Percentiles rank a stretch among this genome's conserved stretches.
Evolutionary conservation across 495 filamentous ascomycete genomes (phyloP).

Genomic region (Aspergillus carlsbadensis): DNA sequence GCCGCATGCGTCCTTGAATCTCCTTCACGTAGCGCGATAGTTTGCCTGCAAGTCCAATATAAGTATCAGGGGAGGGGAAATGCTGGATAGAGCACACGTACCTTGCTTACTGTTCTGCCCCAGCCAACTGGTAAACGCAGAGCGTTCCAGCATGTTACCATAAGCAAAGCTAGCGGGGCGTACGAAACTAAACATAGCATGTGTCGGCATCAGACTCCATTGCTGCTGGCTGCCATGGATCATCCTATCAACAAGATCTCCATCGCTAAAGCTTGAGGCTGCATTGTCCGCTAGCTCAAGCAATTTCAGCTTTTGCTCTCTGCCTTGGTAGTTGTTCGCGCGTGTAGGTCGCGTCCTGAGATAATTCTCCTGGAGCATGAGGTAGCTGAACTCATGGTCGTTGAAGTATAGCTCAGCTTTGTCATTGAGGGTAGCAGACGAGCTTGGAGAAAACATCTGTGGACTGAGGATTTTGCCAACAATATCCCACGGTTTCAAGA

Average conservation of each 20-base stretch:
- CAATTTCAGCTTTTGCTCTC: constrained; percentile 70
- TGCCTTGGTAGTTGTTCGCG: constrained; percentile 55
- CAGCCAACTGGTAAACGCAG: constrained; percentile 82
- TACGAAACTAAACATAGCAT: constrained; percentile 96
- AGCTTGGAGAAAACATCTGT: constrained; percentile 78
- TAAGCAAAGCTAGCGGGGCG: constrained; percentile 86
- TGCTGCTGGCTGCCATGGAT: constrained; percentile 98
- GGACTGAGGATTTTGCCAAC: constrained; percentile 85
- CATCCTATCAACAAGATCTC: constrained; percentile 95
- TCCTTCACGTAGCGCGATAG: constrained; percentile 84
- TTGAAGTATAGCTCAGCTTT: constrained; percentile 99
- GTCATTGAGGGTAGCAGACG: constrained; percentile 85
- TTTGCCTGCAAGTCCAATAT: constrained; percentile 55
- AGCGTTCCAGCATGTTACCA: constrained; percentile 63
- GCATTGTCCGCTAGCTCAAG: constrained; percentile 84
- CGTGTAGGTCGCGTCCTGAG: constrained; percentile 73
- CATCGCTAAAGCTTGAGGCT: constrained; percentile 93
- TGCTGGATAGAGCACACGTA: constrained; percentile 25
- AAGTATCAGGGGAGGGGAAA: constrained; percentile 10
- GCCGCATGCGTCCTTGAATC: constrained; percentile 94
- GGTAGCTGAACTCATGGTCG: constrained; percentile 91
- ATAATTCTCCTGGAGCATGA: constrained; percentile 99
- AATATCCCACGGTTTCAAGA: constrained; percentile 98
- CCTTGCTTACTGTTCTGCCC: constrained; percentile 91
- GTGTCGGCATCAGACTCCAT: constrained; percentile 96